Evolutionary conservation across 768 basidiomycete genomes (phyloP), one percentile per base, ranked within the genome.

Genomic region (Pleurotus citrinopileatus): DNA sequence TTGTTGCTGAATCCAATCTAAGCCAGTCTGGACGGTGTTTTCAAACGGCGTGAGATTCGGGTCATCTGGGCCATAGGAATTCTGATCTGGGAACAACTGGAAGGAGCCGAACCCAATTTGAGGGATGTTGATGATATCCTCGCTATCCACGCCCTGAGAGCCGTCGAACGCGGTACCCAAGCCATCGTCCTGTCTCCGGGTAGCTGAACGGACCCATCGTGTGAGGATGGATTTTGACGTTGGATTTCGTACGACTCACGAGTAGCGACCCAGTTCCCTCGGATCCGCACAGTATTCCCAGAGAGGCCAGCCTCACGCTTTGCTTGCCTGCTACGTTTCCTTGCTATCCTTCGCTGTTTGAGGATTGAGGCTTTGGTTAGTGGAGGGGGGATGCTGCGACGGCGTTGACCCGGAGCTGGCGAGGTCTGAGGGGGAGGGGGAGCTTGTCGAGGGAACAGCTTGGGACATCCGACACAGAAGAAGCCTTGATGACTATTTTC

Each of bases 31-130:
- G 32, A 86, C 61, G 0, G 72, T 76, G 55, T 82, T 78, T 56
- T 83, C 76, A 66, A 79, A 82, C 8, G 76, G 58, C 38, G 78
- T 67, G 47, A 81, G 64, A 55, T 69, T 73, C 13, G 80, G 76
- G 62, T 84, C 81, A 23, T 65, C 60, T 20, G 73, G 54, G 26
- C 69, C 78, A 59, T 86, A 87, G 32, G 66, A 63, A 56, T 80
- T 75, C 63, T 88, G 87, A 61, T 89, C 84, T 17, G 87, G 86
- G 76, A 87, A 87, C 22, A 86, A 58, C 54, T 80, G 83, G 74
- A 85, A 85, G 15, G 81, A 73, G 27, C 74, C 69, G 59, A 84
- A 86, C 4, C 75, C 78, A 56, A 88, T 80, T 9, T 77, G 36
- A 0, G 81, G 80, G 54, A 83, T 82, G 57, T 67, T 79, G 52